Conservation (phyloP, 2,329 filamentous ascomycete genomes). For the Rutstroemia sp. region DNA sequence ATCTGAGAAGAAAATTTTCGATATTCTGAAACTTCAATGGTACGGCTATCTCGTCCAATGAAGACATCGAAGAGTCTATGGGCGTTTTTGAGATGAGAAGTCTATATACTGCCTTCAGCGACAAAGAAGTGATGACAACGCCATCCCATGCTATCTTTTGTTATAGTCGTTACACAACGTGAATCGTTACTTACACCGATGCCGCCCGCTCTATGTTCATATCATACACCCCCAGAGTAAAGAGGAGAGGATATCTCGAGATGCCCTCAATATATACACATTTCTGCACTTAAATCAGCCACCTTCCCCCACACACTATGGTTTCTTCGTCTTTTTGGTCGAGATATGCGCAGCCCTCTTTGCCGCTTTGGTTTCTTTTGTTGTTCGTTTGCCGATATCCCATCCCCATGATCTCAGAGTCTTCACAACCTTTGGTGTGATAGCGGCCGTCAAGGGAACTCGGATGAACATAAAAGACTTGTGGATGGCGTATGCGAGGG, state of each 20-base stretch:
- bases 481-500: conserved; percentile 92
- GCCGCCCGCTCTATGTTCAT: not conserved
- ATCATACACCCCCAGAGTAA: not conserved
- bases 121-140: not conserved
- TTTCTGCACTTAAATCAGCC: not conserved
- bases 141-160: not conserved
- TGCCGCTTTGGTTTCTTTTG: conserved; percentile 30
- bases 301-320: not conserved
- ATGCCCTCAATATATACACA: not conserved
- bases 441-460: conserved; percentile 83
- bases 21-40: not conserved
- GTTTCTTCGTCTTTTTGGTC: conserved; percentile 12
- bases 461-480: conserved; percentile 96
- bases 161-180: not conserved
- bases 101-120: not conserved
- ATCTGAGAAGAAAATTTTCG: not conserved
- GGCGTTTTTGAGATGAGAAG: not conserved
- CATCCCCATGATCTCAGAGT: conserved; percentile 82
- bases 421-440: conserved; percentile 93
- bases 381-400: conserved; percentile 76
- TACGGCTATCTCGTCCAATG: too few species aligned
- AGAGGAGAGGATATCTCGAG: too few species aligned
- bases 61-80: too few species aligned
- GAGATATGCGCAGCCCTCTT: conserved; percentile 20
- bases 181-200: not conserved